Conservation (phyloP, 208 protist species). For the Leptomonas pyrrhocoris region DNA sequence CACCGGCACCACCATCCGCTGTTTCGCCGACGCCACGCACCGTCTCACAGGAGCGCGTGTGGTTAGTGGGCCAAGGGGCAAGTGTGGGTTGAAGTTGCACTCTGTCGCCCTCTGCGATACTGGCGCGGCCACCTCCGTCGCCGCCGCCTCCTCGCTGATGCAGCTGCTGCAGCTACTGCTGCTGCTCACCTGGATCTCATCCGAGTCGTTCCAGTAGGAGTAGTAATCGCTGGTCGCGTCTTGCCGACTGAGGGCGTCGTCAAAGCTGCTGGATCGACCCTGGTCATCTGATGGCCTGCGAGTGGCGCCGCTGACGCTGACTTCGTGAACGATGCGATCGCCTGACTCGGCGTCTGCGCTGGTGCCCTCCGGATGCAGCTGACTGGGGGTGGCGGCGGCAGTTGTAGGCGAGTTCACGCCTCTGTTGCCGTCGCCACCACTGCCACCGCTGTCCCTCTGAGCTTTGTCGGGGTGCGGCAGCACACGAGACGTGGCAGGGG, state of each 20-base stretch:
- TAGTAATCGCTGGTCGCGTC: conserved; percentile 6
- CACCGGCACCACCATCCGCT: background rate
- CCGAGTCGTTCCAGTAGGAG: conserved; percentile 28
- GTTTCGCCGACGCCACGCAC: too few species aligned
- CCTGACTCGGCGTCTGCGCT: background rate
- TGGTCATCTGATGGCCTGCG: conserved; percentile 7
- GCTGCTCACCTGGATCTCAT: background rate
- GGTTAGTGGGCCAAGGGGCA: background rate
- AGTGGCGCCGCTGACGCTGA: background rate
- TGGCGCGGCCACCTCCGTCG: background rate
- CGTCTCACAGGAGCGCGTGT: background rate
- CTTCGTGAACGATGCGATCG: background rate
- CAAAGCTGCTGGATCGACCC: background rate
- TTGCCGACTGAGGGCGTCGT: background rate
- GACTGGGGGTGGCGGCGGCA: background rate
- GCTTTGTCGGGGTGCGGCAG: background rate
- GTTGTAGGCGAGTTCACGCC: background rate
- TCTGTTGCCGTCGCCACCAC: background rate
- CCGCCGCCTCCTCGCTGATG: conserved; percentile 2
- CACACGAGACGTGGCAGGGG: background rate
- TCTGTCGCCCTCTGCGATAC: too few species aligned
- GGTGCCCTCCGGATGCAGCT: background rate
- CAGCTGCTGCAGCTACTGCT: background rate
- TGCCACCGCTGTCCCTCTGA: background rate
- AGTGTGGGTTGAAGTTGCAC: background rate